Evolutionary conservation across 768 basidiomycete species (phyloP).

Genomic region (Phanerochaete sordida): DNA sequence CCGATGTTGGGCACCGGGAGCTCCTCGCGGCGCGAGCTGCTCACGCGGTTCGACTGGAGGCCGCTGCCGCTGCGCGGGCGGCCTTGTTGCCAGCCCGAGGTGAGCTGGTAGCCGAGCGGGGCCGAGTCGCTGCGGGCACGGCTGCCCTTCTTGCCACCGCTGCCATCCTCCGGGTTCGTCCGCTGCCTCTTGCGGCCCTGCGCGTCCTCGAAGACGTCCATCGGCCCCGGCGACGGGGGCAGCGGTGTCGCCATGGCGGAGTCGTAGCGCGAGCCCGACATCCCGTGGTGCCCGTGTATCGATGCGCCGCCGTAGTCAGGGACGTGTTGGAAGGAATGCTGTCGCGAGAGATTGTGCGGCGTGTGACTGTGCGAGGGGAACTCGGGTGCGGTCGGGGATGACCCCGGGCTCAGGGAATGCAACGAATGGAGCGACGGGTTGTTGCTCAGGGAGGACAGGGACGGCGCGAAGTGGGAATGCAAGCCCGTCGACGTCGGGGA

Average conservation of each 20-base stretch:
- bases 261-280: conserved; percentile 25
- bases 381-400: conserved; percentile 51
- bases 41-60: conserved; percentile 20
- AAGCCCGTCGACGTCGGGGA: conserved; percentile 49
- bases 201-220: conserved; percentile 28
- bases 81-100: conserved; percentile 29
- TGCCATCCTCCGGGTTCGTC: conserved; percentile 23
- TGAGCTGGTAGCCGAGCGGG: conserved; percentile 39
- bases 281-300: conserved; percentile 14
- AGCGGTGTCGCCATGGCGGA: conserved; percentile 21
- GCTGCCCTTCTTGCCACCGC: conserved; percentile 20
- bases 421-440: conserved; percentile 39
- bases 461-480: conserved; percentile 24
- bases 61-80: conserved; percentile 36
- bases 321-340: conserved; percentile 59
- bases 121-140: conserved; percentile 70
- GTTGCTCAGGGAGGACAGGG: conserved; percentile 37
- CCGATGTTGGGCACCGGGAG: conserved; percentile 23
- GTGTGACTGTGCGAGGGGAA: conserved; percentile 38
- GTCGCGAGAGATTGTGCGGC: conserved; percentile 47
- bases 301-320: conserved; percentile 22
- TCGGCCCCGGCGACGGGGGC: conserved; percentile 30
- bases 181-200: conserved; percentile 48
- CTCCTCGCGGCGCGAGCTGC: conserved; percentile 15
- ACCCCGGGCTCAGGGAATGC: conserved; percentile 46